Evolutionary conservation across 306 rosid genomes (phyloP), one percentile per base, ranked within the genome.

Genomic region (Malus asiatica): DNA sequence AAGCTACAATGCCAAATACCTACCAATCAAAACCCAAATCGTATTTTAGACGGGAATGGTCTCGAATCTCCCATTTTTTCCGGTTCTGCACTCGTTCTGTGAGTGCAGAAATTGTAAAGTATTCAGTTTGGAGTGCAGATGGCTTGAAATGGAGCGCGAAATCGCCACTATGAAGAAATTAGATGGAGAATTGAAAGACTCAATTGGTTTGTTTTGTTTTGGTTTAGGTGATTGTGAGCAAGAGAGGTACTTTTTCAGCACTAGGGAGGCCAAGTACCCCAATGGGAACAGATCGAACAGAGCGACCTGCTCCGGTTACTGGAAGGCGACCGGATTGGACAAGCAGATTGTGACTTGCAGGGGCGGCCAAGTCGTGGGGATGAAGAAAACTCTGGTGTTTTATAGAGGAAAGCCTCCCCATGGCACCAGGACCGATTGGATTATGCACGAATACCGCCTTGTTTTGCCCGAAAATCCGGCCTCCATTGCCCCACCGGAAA

Each of bases 241-340:
- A 76, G 99, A 90, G 86, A 90, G 97, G 75, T 95, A 95, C 82
- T 95, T 90, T 78, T 95, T 95, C 85, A 92, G 98, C 86, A 92
- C 93, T 0, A 89, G 93, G 84, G 98, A 92, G 70, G 93, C 99
- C 4, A 95, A 95, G 64, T 95, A 95, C 63, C 97, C 97, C 2
- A 92, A 95, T 79, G 99, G 99, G 18, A 92, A 87, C 83, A 75
- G 99, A 62, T 95, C 99, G 57, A 92, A 95, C 88, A 88, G 99
- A 83, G 99, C 98, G 3, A 92, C 99, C 0, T 71, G 69, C 51
- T 87, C 99, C 1, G 99, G 99, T 8, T 95, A 95, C 64, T 95
- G 99, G 99, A 95, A 95, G 51, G 99, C 99, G 11, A 95, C 99
- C 7, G 99, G 99, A 1, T 68, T 95, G 14, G 99, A 95, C 91